These are phyloP conservation scores for Verticillium tricorpus DNA, from an alignment of 2,329 filamentous ascomycete genomes.

Conservation along the genomic window DNA sequence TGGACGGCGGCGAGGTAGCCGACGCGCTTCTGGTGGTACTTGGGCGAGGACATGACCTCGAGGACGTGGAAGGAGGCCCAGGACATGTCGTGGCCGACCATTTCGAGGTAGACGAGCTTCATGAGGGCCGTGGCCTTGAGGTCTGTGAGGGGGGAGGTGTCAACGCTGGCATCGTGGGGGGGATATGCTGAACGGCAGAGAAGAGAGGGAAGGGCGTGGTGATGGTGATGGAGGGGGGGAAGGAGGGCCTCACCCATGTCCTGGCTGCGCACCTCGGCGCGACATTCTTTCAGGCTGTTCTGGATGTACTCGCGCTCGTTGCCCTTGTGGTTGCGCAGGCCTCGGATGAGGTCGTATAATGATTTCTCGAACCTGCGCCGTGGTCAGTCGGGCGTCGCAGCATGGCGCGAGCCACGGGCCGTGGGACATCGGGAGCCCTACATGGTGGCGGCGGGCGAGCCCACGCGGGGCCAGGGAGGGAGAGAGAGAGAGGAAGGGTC, in stretches of 20 bases:
- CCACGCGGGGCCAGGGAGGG: conserved; percentile 7
- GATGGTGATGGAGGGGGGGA: background rate
- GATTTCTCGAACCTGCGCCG: conserved; percentile 92
- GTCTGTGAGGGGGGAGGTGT: conserved; percentile 44
- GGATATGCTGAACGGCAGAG: no score
- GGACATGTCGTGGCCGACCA: conserved; percentile 99
- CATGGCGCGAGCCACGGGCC: background rate
- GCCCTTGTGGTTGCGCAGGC: conserved; percentile 91
- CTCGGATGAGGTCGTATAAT: conserved; percentile 96
- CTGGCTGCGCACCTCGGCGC: conserved; percentile 82
- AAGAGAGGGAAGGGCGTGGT: background rate
- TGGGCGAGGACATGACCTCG: conserved; percentile 96
- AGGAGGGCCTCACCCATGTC: conserved; percentile 69
- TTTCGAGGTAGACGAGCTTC: conserved; percentile 96
- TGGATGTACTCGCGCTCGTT: conserved; percentile 94
- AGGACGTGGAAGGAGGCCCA: conserved; percentile 98
- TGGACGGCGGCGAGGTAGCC: conserved; percentile 94
- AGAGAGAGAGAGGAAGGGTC: background rate
- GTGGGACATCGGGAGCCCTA: background rate
- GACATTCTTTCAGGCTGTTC: conserved; percentile 90
- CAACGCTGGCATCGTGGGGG: background rate
- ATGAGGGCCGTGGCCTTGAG: conserved; percentile 93
- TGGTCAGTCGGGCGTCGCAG: background rate
- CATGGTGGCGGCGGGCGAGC: conserved; percentile 6
- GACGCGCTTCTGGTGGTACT: conserved; percentile 91